Conservation (phyloP, 2,329 filamentous ascomycete genomes). For the Penicillium freii region DNA sequence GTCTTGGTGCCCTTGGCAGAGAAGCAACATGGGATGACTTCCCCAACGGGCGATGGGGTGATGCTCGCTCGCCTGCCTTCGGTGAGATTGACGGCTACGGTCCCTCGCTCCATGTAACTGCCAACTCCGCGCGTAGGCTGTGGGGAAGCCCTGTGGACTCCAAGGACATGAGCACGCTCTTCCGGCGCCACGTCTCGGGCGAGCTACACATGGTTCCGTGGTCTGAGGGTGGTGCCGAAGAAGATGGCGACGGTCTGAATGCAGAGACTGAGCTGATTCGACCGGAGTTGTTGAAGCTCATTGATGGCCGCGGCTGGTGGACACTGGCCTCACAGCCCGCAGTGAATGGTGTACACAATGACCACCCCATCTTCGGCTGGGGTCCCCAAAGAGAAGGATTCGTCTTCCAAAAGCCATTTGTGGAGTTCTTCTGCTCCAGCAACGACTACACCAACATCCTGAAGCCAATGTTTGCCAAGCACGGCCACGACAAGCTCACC, state of each 20-base stretch:
- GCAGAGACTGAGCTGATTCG: conserved; percentile 82
- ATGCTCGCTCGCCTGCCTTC: conserved; percentile 87
- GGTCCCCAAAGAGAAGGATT: conserved; percentile 81
- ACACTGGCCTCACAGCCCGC: conserved; percentile 93
- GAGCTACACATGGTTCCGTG: conserved; percentile 81
- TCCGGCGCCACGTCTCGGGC: conserved; percentile 76
- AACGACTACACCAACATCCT: conserved; percentile 67
- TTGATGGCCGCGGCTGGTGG: conserved; percentile 82
- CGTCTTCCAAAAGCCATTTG: conserved; percentile 97
- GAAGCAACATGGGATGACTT: conserved; percentile 99
- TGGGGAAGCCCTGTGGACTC: conserved; percentile 75
- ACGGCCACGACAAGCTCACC: conserved; percentile 67
- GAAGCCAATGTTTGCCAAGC: conserved; percentile 58
- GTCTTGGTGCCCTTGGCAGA: conserved; percentile 80
- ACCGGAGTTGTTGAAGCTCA: conserved; percentile 70
- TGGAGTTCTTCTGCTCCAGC: conserved; percentile 86
- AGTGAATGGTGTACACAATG: conserved; percentile 78
- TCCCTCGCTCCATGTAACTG: conserved; percentile 86
- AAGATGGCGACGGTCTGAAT: conserved; percentile 42
- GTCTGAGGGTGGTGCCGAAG: conserved; percentile 74
- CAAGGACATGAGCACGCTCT: conserved; percentile 74
- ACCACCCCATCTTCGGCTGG: conserved; percentile 83
- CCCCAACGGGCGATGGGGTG: conserved; percentile 93
- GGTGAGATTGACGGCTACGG: conserved; percentile 98
- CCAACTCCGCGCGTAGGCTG: conserved; percentile 75